These are phyloP conservation scores for Apocynum venetum DNA, from an alignment of 257 asterid species.

Conservation along the genomic window DNA sequence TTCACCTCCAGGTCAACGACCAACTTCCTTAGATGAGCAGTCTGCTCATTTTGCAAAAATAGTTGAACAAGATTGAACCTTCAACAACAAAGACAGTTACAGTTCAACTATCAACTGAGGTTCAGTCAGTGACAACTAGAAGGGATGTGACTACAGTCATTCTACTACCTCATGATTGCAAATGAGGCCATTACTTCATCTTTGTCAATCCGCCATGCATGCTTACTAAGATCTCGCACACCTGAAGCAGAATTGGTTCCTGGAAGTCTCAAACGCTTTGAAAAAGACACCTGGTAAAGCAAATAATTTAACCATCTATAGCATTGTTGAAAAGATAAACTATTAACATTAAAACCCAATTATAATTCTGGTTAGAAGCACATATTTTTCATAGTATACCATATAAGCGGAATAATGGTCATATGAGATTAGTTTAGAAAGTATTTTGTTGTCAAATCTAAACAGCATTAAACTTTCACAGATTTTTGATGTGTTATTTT, in stretches of 20 bases:
- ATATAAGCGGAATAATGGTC: too few relatives aligned
- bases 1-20: constrained; percentile 89
- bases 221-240: constrained; percentile 48
- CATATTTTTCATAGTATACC: background rate
- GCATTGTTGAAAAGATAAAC: background rate
- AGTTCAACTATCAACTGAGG: background rate
- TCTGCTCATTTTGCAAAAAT: constrained; percentile 65
- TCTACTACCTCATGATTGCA: constrained; percentile 82
- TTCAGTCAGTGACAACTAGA: constrained; percentile 5
- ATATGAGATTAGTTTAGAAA: background rate
- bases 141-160: constrained; percentile 4
- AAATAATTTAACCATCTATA: constrained; percentile 3
- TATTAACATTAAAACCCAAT: background rate
- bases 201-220: constrained; percentile 83
- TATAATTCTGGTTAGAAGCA: background rate
- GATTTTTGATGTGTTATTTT: background rate
- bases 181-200: constrained; percentile 73
- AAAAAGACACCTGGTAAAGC: constrained; percentile 65
- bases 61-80: constrained; percentile 92
- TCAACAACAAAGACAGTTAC: constrained; percentile 22
- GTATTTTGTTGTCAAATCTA: background rate
- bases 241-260: constrained; percentile 42
- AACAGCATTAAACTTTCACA: background rate
- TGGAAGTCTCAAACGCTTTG: constrained; percentile 76
- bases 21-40: constrained; percentile 72